phyloP scores from a whole-genome alignment of 306 rosid species.

The Lathyrus aphaca region DNA sequence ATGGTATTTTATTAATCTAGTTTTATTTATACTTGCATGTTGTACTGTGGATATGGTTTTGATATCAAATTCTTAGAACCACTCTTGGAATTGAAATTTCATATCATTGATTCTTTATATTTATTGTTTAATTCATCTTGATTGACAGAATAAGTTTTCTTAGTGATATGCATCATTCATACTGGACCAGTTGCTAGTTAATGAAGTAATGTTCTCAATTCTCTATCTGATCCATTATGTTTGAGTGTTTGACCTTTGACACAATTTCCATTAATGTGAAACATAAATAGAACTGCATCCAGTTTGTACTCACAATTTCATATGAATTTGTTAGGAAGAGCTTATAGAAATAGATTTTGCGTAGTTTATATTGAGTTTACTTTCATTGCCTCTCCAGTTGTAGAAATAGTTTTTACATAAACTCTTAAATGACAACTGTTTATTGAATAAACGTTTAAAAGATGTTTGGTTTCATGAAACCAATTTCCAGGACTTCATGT shows the following conservation, averaged over 20 bases:
- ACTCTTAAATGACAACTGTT: neutral
- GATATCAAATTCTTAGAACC: no score
- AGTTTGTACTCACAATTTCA: no score
- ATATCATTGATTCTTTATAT: neutral
- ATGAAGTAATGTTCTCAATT: neutral
- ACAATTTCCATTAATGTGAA: constrained; percentile 1
- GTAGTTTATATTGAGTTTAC: no score
- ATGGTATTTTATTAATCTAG: constrained; percentile 46
- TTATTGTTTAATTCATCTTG: no score
- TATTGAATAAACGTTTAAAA: neutral
- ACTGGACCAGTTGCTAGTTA: neutral
- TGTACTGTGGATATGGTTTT: no score
- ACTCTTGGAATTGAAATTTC: constrained; percentile 6
- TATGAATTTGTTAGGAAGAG: no score
- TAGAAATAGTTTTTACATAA: neutral
- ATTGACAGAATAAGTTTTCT: no score
- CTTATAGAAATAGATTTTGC: no score
- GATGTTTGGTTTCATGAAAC: constrained; percentile 27
- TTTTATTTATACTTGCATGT: no score
- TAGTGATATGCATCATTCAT: no score
- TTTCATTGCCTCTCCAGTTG: neutral
- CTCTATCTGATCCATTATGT: constrained; percentile 19
- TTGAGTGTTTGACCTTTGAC: constrained; percentile 24
- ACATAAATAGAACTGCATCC: constrained; percentile 6
- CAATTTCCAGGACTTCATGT: constrained; percentile 48